Conservation (phyloP, 1,284 basidiomycete species). For the Tylopilus orsonianus region DNA sequence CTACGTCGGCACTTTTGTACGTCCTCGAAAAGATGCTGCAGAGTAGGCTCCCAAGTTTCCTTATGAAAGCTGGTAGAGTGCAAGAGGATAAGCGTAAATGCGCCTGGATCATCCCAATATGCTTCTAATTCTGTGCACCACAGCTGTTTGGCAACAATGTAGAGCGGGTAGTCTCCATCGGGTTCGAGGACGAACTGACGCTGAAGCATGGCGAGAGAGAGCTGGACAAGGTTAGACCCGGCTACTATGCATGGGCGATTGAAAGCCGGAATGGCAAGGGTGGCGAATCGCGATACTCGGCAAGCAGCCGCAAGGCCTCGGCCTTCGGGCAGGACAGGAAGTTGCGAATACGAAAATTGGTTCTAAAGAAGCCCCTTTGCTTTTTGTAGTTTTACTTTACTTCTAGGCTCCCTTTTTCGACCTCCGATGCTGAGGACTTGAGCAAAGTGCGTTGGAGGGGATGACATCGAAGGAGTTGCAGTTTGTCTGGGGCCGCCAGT, state of each 20-base stretch:
- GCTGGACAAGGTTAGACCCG: not conserved
- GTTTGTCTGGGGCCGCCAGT: no score
- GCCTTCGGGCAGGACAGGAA: not conserved
- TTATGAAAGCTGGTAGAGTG: conserved; percentile 69
- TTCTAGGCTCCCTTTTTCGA: no score
- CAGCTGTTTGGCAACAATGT: conserved; percentile 56
- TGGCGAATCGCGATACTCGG: no score
- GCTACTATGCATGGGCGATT: not conserved
- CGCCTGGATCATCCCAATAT: conserved; percentile 36
- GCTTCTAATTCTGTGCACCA: conserved; percentile 41
- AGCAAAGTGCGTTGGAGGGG: no score
- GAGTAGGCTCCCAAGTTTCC: conserved; percentile 62
- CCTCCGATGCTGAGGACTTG: no score
- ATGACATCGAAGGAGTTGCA: no score
- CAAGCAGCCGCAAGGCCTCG: not conserved
- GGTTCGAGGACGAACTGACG: conserved; percentile 27
- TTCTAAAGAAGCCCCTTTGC: not conserved
- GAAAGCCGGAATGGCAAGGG: no score
- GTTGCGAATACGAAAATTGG: not conserved
- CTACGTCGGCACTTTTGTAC: conserved; percentile 18
- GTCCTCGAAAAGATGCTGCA: conserved; percentile 30
- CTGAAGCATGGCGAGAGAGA: conserved; percentile 21
- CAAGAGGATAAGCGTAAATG: conserved; percentile 53
- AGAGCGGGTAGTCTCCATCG: conserved; percentile 43
- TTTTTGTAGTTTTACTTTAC: no score